Conservation (phyloP, 2,329 filamentous ascomycete genomes). For the Phaeosphaeriaceae sp. region DNA sequence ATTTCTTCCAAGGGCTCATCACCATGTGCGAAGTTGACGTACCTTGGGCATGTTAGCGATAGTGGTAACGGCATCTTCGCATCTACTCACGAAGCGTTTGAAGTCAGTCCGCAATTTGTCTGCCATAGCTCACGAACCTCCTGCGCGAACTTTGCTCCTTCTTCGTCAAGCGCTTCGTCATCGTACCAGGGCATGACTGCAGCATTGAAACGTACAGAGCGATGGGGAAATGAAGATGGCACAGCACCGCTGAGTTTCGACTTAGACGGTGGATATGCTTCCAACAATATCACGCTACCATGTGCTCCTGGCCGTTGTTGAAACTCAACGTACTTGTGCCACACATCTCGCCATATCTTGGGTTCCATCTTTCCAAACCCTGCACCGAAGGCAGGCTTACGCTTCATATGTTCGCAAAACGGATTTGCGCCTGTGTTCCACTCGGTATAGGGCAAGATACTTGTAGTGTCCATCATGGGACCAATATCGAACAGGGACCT, state of each 20-base stretch:
- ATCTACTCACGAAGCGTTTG: constrained; percentile 8
- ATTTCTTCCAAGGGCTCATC: constrained; percentile 9
- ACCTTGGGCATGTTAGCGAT: constrained; percentile 6
- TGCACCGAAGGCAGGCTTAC: constrained; percentile 47
- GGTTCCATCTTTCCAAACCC: constrained; percentile 41
- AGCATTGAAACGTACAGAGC: constrained; percentile 43
- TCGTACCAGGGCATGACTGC: constrained; percentile 49
- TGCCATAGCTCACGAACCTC: constrained; percentile 8
- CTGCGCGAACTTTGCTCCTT: constrained; percentile 39
- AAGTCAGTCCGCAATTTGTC: background rate
- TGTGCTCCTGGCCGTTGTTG: constrained; percentile 31
- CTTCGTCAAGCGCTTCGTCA: constrained; percentile 40
- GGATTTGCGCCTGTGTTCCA: constrained; percentile 48
- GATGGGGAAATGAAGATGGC: constrained; percentile 28
- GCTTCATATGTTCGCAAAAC: constrained; percentile 43
- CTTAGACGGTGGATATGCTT: constrained; percentile 40
- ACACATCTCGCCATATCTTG: constrained; percentile 46
- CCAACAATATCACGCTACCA: constrained; percentile 38
- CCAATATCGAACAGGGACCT: constrained; percentile 43
- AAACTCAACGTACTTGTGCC: constrained; percentile 46
- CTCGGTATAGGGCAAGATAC: constrained; percentile 40
- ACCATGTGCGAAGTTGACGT: constrained; percentile 17
- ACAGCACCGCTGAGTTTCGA: constrained; percentile 15
- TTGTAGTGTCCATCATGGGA: constrained; percentile 19
- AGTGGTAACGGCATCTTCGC: background rate